These are phyloP conservation scores for Pythium dissotocum DNA, from an alignment of 352 stramenopile species.

Conservation along the genomic window DNA sequence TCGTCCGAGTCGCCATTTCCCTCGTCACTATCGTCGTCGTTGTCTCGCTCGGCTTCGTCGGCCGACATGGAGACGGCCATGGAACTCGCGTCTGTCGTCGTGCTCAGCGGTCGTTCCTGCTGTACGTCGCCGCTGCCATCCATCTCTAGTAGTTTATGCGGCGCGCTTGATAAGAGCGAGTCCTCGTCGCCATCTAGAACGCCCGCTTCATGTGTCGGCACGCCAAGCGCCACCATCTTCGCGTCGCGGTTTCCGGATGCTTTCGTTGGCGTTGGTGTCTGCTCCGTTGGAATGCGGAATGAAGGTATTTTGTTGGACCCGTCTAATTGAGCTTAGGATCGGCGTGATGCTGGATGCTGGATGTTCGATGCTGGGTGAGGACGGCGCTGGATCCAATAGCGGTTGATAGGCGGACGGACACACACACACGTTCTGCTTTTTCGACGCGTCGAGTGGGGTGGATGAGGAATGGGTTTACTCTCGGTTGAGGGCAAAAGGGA, in stretches of 20 bases:
- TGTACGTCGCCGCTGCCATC: constrained; percentile 4
- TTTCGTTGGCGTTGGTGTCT: background rate
- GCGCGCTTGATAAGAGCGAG: background rate
- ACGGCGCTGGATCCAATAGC: background rate
- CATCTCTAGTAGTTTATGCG: background rate
- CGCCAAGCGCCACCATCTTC: constrained; percentile 18
- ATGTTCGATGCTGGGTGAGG: background rate
- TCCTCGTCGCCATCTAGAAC: constrained; percentile 1
- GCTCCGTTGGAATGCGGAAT: constrained; percentile 11
- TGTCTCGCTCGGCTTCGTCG: constrained; percentile 11
- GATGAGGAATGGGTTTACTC: background rate
- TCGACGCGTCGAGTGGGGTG: background rate
- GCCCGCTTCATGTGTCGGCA: background rate
- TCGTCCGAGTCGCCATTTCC: constrained; percentile 39
- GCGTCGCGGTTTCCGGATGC: constrained; percentile 3
- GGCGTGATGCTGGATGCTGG: background rate
- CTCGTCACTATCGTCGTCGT: constrained; percentile 10
- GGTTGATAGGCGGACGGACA: background rate
- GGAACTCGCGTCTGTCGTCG: constrained; percentile 24
- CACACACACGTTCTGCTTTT: background rate
- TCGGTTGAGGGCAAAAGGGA: background rate
- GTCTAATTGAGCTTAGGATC: constrained; percentile 7
- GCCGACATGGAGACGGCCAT: constrained; percentile 21
- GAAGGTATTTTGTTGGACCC: constrained; percentile 15
- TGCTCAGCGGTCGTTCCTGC: constrained; percentile 24